Evolutionary conservation across 2,329 filamentous ascomycete genomes (phyloP), one percentile per base, ranked within the genome.

Genomic region (Penicillium sp.): DNA sequence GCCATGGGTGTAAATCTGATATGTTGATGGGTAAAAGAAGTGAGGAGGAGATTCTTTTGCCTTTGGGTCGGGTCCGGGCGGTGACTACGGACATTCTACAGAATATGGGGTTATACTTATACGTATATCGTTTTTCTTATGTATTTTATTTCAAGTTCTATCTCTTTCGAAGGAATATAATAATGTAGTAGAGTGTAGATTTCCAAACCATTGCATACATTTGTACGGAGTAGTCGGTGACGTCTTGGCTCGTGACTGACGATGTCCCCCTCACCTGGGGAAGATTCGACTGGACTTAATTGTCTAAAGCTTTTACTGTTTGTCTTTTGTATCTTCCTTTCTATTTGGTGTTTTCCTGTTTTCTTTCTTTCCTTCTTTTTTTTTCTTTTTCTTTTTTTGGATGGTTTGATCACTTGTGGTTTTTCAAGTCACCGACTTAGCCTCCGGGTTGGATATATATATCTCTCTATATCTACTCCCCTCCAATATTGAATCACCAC

Each of bases 1-100:
- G 59, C 61, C 61, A 63, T 57, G 44, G 21, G 34, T 42, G 31
- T 42, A 15, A 44, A 26, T 29, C 9, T 33, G 34, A 40, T 39
- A 12, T 41, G 34, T 26, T 29, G 37, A 43, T 24, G 17, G 17
- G 1, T 12, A 13, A 19, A 33, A 34, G 24, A 31, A 31, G 22
- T 31, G 10, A 26, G 15, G 15, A 32, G 38, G 15, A 32, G 32
- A 29, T 22, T 26, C 31, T 28, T 46, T 37, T n/a, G 31, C 22
- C 22, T 32, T 33, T 29, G 22, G 29, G 43, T 35, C 15, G 31
- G 41, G 31, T 31, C 37, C 24, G 47, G 51, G 51, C 47, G 48
- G 46, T 52, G 45, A 31, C 26, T 28, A 43, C 37, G 5, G 33
- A 13, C 5, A 19, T 35, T 19, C 17, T 35, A 35, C 17, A 21